Evolutionary conservation across 768 basidiomycete species (phyloP), one percentile per base, ranked within the genome.

Genomic region (Lentinula guzmanii): DNA sequence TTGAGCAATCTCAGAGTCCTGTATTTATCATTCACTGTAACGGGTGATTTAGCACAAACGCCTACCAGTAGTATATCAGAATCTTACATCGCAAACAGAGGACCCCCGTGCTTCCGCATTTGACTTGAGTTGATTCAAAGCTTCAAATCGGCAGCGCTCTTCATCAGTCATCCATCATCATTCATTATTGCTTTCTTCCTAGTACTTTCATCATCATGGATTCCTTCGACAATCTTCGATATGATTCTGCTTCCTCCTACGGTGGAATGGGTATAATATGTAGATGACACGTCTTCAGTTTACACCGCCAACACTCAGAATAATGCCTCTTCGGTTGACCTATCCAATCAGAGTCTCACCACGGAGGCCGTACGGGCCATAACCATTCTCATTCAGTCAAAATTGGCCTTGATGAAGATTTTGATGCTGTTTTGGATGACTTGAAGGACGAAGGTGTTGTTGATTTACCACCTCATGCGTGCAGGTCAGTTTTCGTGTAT

Each of bases 351-450:
- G 87, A 90, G 70, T 86, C 79, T 71, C 74, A 82, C 63, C 81
- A 81, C 60, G 69, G 76, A 52, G 73, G 75, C 50, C 70, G 75
- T 35, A 71, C 73, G 41, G 70, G 71, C 42, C 75, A 72, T 58
- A 37, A 9, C 5, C 71, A 68, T 60, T 70, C 74, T 57, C 63
- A 74, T 4, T 68, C 70, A 34, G 59, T 66, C 51, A 72, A 70
- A 31, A 70, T 73, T 8, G 71, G 67, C 5, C 70, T 87, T 51
- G 90, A 93, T 61, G 93, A 95, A 58, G 94, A 96, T 69, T 93
- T 95, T 65, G 92, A 95, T 71, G 89, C 85, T 5, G 90, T 93
- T 50, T 76, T 96, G 41, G 94, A 95, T 63, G 94, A 95, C 70
- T 71, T 94, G 68, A 94, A 93, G 74, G 90, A 92, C 65, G 92